These are phyloP conservation scores for Platanus orientalis DNA, from an alignment of 164 flowering plant genomes.

Conservation along the genomic window DNA sequence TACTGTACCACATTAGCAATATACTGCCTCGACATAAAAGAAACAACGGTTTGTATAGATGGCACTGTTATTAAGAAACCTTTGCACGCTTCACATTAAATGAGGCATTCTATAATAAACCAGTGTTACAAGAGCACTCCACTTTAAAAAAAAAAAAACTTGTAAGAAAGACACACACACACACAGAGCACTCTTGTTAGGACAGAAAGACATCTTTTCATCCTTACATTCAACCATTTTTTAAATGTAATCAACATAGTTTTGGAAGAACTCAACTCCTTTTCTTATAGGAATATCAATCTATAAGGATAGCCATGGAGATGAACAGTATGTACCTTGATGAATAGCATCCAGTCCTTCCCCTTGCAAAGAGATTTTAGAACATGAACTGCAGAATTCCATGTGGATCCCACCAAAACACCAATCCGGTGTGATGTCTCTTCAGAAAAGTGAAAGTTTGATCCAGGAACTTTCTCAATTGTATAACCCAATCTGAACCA, in stretches of 20 bases:
- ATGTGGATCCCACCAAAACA: conserved; percentile 42
- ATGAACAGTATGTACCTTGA: conserved; percentile 47
- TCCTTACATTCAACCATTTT: too few relatives aligned
- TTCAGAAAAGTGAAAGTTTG: conserved; percentile 62
- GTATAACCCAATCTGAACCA: conserved; percentile 70
- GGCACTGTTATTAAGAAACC: too few relatives aligned
- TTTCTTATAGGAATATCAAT: background rate
- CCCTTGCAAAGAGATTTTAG: conserved; percentile 72
- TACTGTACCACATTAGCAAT: background rate
- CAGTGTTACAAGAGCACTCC: too few relatives aligned
- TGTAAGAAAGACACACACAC: background rate
- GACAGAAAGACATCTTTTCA: too few relatives aligned
- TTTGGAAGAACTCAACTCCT: background rate
- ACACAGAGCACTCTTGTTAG: background rate
- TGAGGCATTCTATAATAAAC: too few relatives aligned
- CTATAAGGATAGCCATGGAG: background rate
- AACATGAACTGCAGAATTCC: conserved; percentile 52
- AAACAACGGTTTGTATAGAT: too few relatives aligned
- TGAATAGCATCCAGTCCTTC: conserved; percentile 59
- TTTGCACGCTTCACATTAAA: too few relatives aligned
- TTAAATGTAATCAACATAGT: too few relatives aligned
- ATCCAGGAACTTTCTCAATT: conserved; percentile 62
- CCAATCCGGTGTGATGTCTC: conserved; percentile 49
- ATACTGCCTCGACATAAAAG: too few relatives aligned
- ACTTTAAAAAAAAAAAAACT: background rate